Base-by-base conservation (phyloP, 805 yeast genomes). In the Wickerhamomyces mucosus region DNA sequence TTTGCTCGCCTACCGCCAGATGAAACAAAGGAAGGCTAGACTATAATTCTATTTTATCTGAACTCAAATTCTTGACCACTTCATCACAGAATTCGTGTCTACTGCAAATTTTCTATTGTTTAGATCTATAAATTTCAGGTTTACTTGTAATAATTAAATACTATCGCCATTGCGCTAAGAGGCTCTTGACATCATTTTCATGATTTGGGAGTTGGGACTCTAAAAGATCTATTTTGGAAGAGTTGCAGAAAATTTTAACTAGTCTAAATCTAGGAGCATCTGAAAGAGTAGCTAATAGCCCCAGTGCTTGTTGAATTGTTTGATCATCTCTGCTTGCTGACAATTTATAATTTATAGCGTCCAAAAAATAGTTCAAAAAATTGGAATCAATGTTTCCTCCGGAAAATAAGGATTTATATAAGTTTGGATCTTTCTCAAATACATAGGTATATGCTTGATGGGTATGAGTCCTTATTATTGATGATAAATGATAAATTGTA, bases 341-440 rank as follows among this genome's bases (percentile, higher is more conserved):
- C 9, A 42, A 12, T 1, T n/a, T 14, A 15, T 31, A 23, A 4
- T 33, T 18, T 1, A 41, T 48, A 0, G 78, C 67, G 18, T 66
- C 69, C 7, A 74, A 29, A 34, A 58, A 65, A 36, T 70, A 65
- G n/a, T 55, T 56, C 7, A 75, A 48, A 36, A 68, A 61, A 10
- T 63, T 67, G 0, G 65, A 42, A 23, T 75, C 81, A 1, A 75
- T 47, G 2, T 76, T 77, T 8, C 66, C 59, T 4, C 44, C 33
- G 7, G 46, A 41, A 34, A 69, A 74, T 3, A 66, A 37, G 9
- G 43, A 42, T 2, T 37, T 13, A 24, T 59, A 56, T 2, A 48
- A 45, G 0, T 36, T 27, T 0, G 55, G 28, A 2, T 53, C 37
- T 1, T 69, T 22, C 3, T 36, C 31, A 5, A 69, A 36, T 2